A percentile compares a stretch with the other conserved stretches of the same genome.
These are phyloP conservation scores for Ganoderma multipileum DNA, from an alignment of 1,284 basidiomycete species.

Conservation along the genomic window DNA sequence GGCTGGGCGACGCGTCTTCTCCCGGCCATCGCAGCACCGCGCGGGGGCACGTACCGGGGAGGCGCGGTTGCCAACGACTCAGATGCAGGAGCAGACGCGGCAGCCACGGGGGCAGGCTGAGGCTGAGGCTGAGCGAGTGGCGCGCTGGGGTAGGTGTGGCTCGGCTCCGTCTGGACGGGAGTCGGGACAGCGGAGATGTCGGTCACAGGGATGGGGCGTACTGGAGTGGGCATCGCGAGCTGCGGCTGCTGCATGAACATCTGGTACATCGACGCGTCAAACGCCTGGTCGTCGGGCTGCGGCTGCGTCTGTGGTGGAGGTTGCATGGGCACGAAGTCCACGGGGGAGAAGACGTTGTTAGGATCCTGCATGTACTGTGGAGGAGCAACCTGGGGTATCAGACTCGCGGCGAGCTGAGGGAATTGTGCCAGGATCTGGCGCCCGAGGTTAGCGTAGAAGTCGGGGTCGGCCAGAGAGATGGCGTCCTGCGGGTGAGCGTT, in stretches of 20 bases:
- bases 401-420: neutral
- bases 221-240: slow-evolving; percentile 15
- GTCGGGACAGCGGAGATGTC: slow-evolving; percentile 3
- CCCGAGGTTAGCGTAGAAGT: slow-evolving; percentile 7
- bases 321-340: neutral
- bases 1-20: slow-evolving; percentile 18
- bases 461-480: slow-evolving; percentile 2
- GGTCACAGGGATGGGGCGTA: neutral
- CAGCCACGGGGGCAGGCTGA: neutral
- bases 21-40: slow-evolving; percentile 16
- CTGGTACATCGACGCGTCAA: slow-evolving; percentile 7
- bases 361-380: slow-evolving; percentile 7
- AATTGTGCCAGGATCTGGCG: neutral
- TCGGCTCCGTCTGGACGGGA: neutral
- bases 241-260: slow-evolving; percentile 8
- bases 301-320: neutral
- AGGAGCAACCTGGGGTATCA: neutral
- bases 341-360: neutral
- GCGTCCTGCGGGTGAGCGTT: slow-evolving; percentile 7
- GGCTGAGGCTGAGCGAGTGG: neutral
- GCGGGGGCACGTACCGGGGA: slow-evolving; percentile 21
- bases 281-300: neutral
- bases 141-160: neutral
- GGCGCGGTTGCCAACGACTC: neutral
- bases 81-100: neutral